Conservation (phyloP, 108 stramenopile species). For the Pseudonitzschia multiseries region DNA sequence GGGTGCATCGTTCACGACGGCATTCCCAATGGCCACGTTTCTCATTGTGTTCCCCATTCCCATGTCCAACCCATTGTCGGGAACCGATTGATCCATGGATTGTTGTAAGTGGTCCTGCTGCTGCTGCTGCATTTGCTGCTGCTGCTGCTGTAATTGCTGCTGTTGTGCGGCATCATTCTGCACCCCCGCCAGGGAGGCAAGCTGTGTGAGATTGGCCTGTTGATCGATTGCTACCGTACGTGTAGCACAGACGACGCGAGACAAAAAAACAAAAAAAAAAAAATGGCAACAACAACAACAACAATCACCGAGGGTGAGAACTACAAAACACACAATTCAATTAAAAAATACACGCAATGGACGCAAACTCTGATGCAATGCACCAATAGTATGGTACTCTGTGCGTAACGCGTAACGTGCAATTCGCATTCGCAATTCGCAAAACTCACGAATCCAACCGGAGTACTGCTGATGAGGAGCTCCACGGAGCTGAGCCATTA, state of each 20-base stretch:
- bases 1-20: background rate
- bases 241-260: background rate
- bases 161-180: conserved; percentile 12
- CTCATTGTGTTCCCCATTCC: conserved; percentile 4
- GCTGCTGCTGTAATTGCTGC: background rate
- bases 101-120: background rate
- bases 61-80: background rate
- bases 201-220: conserved; percentile 12
- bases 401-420: background rate
- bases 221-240: conserved; percentile 15
- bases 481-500: conserved; percentile 19
- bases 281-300: background rate
- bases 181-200: conserved; percentile 15
- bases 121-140: background rate
- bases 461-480: conserved; percentile 8
- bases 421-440: too few species aligned
- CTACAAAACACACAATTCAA: background rate
- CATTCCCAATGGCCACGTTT: background rate
- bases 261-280: background rate
- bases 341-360: too few species aligned
- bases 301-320: background rate
- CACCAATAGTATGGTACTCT: too few species aligned
- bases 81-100: background rate
- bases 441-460: conserved; percentile 3
- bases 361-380: too few species aligned